Evolutionary conservation across 768 basidiomycete species (phyloP).

Genomic region (Cystofilobasidium capitatum): DNA sequence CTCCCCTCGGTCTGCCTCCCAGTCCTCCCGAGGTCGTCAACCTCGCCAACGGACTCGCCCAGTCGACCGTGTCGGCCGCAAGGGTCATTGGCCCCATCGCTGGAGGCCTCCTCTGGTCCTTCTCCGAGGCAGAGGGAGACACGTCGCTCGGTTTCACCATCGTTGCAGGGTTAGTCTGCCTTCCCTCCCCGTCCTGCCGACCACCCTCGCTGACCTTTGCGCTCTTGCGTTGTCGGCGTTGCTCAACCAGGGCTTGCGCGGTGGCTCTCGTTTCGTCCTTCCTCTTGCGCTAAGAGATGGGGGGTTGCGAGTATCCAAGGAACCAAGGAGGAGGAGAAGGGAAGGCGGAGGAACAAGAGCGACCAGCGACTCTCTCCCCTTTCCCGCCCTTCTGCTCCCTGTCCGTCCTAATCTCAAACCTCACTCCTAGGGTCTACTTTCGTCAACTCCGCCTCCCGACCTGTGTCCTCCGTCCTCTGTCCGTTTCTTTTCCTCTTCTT

Average conservation of each 20-base stretch:
- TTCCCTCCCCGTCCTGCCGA: neutral
- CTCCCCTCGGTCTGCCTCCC: slow-evolving; percentile 1
- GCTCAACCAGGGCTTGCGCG: slow-evolving; percentile 1
- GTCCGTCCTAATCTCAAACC: too few relatives aligned
- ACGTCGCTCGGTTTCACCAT: slow-evolving; percentile 9
- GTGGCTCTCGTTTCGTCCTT: slow-evolving; percentile 19
- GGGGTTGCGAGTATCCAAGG: too few relatives aligned
- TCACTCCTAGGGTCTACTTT: too few relatives aligned
- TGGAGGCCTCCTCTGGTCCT: slow-evolving; percentile 19
- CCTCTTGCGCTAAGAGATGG: slow-evolving; percentile 16
- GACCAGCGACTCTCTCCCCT: too few relatives aligned
- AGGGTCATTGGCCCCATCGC: slow-evolving; percentile 68
- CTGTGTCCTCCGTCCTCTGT: too few relatives aligned
- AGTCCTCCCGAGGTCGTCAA: slow-evolving; percentile 17
- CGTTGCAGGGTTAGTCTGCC: slow-evolving; percentile 11
- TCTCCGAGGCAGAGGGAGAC: slow-evolving; percentile 10
- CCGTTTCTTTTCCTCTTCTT: too few relatives aligned
- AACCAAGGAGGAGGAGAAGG: too few relatives aligned
- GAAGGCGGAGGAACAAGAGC: too few relatives aligned
- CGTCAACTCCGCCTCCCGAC: too few relatives aligned
- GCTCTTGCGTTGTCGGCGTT: neutral
- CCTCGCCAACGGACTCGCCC: slow-evolving; percentile 81
- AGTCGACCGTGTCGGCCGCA: slow-evolving; percentile 87
- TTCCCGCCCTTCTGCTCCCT: too few relatives aligned
- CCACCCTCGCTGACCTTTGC: neutral